These are phyloP conservation scores for Lachnellula suecica DNA, from an alignment of 2,329 filamentous ascomycete genomes.

Conservation along the genomic window DNA sequence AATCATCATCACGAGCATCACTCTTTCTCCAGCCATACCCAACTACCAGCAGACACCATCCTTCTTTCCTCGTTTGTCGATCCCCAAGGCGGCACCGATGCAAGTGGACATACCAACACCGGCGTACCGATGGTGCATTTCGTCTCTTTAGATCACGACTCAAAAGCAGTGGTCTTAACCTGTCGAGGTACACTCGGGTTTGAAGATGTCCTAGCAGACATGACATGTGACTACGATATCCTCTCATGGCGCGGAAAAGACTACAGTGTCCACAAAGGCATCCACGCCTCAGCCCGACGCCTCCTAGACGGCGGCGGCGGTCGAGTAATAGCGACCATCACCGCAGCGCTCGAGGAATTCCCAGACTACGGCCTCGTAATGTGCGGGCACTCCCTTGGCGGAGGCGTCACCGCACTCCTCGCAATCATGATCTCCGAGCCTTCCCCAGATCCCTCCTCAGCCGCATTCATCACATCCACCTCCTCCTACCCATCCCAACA, in stretches of 20 bases:
- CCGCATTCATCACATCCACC: conserved; percentile 56
- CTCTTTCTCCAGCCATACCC: conserved; percentile 63
- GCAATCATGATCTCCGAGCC: conserved; percentile 53
- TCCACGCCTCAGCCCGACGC: conserved; percentile 52
- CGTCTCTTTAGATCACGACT: conserved; percentile 55
- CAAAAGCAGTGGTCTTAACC: conserved; percentile 54
- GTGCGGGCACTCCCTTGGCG: conserved; percentile 55
- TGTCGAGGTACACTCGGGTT: conserved; percentile 56
- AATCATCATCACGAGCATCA: conserved; percentile 56
- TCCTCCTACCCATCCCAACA: conserved; percentile 68
- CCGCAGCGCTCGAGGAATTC: conserved; percentile 52
- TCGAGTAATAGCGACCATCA: conserved; percentile 51
- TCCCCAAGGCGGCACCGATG: conserved; percentile 51
- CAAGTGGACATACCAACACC: conserved; percentile 47
- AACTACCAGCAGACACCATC: conserved; percentile 55
- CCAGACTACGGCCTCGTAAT: conserved; percentile 55
- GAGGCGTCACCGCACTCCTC: conserved; percentile 53
- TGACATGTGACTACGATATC: conserved; percentile 57
- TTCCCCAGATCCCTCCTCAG: conserved; percentile 37
- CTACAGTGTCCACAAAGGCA: conserved; percentile 57
- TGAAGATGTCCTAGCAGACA: conserved; percentile 56
- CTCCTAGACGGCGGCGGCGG: conserved; percentile 49
- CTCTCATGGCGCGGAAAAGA: conserved; percentile 46
- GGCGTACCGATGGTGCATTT: conserved; percentile 57
- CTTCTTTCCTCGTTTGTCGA: conserved; percentile 55